Evolutionary conservation across 2,329 filamentous ascomycete species (phyloP), one percentile per base, ranked within the genome.

Genomic region (Fusarium tuaranense): DNA sequence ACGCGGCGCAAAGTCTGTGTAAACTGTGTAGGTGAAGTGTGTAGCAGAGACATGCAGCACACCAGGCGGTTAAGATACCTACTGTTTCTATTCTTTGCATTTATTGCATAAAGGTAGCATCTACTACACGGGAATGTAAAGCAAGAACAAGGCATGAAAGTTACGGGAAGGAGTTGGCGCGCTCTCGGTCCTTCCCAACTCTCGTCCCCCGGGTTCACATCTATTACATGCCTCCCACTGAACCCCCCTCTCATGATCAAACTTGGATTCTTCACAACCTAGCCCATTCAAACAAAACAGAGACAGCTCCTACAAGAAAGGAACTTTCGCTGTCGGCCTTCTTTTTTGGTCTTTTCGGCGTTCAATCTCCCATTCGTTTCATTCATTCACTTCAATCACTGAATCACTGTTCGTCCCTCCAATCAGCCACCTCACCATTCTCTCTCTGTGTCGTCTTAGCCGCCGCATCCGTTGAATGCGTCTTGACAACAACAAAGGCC

Each of bases 381-480:
- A 25, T 58, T 62, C 59, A 32, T 72, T 53, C 59, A 16, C 20
- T 41, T 38, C 48, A 46, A 46, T 38, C 70, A 13, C 25, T 51
- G 44, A 48, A 48, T 48, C 44, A 48, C 44, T 25, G 51, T 62
- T 34, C 18, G 34, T 48, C 57, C 51, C 30, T 58, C 64, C 46
- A 58, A 32, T 46, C 51, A 58, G 58, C 25, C 53, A 51, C 30
- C 20, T 53, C 20, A 51, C 32, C 32, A 34, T 34, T 14, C 32
- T 22, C 62, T 38, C 41, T 63, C 48, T 51, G 72, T 60, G 65
- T 69, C 65, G 58, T 65, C 58, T 69, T 63, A 55, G 63, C 72
- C 60, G 51, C 62, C 68, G 53, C 63, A 71, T 71, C 38, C 68
- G 41, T 39, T 60, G 60, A 67, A 38, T 62, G 72, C 65, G 64